A percentile compares a stretch with the other conserved stretches of the same genome.
Evolutionary conservation across 257 asterid species (phyloP).

Genomic region (Sherardia arvensis): DNA sequence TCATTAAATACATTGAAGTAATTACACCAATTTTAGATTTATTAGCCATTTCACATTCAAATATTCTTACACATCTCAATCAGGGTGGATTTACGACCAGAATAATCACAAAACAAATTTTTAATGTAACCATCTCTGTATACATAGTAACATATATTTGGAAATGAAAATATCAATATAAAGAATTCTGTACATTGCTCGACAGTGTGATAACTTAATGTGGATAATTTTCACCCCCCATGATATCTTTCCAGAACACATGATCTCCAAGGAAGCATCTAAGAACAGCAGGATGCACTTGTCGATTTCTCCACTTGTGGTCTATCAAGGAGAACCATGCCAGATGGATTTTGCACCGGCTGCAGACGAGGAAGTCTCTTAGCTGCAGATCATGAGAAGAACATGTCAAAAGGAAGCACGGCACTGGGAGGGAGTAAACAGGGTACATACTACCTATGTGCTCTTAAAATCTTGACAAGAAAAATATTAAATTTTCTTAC

Average conservation of each 20-base stretch:
- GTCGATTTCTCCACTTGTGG: conserved; percentile 45
- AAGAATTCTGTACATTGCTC: conserved; percentile 8
- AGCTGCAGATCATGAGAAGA: conserved; percentile 36
- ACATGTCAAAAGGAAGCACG: neutral
- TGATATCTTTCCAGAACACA: conserved; percentile 2
- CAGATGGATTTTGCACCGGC: conserved; percentile 66
- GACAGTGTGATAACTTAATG: neutral
- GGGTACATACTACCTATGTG: neutral
- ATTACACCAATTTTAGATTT: neutral
- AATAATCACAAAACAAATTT: neutral
- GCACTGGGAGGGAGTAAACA: neutral
- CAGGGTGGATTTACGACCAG: neutral
- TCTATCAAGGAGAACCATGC: conserved; percentile 77
- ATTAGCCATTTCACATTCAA: too few relatives aligned
- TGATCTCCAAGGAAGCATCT: neutral
- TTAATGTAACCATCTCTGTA: neutral
- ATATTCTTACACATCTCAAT: too few relatives aligned
- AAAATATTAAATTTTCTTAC: too few relatives aligned
- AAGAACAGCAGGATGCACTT: conserved; percentile 56
- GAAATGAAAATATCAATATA: neutral
- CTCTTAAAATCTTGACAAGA: neutral
- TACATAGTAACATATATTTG: neutral
- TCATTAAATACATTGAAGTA: too few relatives aligned
- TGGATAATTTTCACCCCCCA: neutral
- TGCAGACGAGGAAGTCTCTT: conserved; percentile 77